These are phyloP conservation scores for Podaxis sp. DNA, from an alignment of 768 basidiomycete genomes.

Conservation along the genomic window DNA sequence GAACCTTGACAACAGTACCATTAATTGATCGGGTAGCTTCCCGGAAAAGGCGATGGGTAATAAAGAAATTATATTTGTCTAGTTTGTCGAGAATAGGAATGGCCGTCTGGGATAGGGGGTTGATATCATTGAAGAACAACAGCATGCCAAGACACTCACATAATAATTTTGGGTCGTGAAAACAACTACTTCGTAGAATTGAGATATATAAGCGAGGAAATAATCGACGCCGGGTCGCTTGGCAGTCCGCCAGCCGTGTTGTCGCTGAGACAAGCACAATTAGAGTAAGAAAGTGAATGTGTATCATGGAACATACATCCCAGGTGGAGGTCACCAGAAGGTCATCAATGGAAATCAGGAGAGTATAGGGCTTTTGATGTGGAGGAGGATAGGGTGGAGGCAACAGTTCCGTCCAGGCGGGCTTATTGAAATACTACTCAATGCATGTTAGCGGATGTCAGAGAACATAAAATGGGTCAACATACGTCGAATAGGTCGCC, in stretches of 20 bases:
- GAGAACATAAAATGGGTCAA: conserved; percentile 9
- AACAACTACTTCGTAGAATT: conserved; percentile 97
- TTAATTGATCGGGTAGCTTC: conserved; percentile 85
- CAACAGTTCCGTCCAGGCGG: conserved; percentile 88
- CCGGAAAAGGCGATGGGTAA: conserved; percentile 88
- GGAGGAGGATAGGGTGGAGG: conserved; percentile 82
- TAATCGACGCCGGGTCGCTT: conserved; percentile 98
- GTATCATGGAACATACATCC: conserved; percentile 69
- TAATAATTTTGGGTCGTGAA: conserved; percentile 91
- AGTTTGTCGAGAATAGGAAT: conserved; percentile 87
- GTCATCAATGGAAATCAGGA: conserved; percentile 89
- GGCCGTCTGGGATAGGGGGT: conserved; percentile 60
- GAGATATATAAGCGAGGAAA: conserved; percentile 94
- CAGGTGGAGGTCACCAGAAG: conserved; percentile 89
- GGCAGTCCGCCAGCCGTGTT: conserved; percentile 95
- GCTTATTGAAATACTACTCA: conserved; percentile 85
- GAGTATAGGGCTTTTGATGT: conserved; percentile 88
- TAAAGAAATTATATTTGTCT: conserved; percentile 88
- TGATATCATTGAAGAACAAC: conserved; percentile 6
- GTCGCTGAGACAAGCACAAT: conserved; percentile 49
- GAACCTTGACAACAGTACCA: conserved; percentile 82
- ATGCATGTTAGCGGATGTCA: not conserved
- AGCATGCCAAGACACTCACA: conserved; percentile 45
- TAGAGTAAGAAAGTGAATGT: not conserved
- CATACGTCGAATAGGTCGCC: conserved; percentile 68